Evolutionary conservation across 805 yeast species (phyloP).

Genomic region (Lipomyces kockii): DNA sequence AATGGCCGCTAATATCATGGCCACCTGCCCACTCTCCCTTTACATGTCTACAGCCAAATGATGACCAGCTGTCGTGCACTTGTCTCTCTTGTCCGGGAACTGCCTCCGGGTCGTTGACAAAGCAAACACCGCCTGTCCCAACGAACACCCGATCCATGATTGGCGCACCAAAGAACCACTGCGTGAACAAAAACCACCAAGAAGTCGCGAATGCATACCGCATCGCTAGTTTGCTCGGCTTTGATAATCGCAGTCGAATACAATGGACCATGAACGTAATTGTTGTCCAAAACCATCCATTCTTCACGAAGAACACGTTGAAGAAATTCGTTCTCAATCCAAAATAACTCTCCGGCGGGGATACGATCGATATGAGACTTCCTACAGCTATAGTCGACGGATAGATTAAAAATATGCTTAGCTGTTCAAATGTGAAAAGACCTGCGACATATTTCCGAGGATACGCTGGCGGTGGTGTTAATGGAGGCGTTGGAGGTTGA

Average conservation of each 20-base stretch:
- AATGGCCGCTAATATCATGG: conserved; percentile 96
- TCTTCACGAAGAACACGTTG: conserved; percentile 77
- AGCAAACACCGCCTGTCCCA: conserved; percentile 82
- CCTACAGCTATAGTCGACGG: conserved; percentile 40
- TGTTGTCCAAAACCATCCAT: conserved; percentile 93
- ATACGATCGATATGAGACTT: conserved; percentile 36
- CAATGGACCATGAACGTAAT: conserved; percentile 44
- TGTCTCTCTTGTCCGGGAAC: conserved; percentile 22
- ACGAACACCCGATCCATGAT: conserved; percentile 85
- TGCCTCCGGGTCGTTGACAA: conserved; percentile 32
- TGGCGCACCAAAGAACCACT: conserved; percentile 84
- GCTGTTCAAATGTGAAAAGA: conserved; percentile 30
- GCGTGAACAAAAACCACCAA: conserved; percentile 89
- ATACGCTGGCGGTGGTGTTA: conserved; percentile 13
- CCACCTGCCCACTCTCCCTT: conserved; percentile 83
- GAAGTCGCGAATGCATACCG: conserved; percentile 62
- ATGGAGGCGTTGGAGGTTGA: conserved; percentile 13
- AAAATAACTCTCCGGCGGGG: conserved; percentile 43
- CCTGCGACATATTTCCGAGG: conserved; percentile 15
- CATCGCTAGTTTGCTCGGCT: conserved; percentile 14
- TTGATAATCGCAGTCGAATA: conserved; percentile 16
- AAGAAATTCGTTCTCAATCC: conserved; percentile 64
- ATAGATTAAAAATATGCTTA: conserved; percentile 35
- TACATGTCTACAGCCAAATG: conserved; percentile 56
- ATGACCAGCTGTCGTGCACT: conserved; percentile 38